phyloP scores from a whole-genome alignment of 768 basidiomycete genomes.

The Chlorophyllum brunneum region DNA sequence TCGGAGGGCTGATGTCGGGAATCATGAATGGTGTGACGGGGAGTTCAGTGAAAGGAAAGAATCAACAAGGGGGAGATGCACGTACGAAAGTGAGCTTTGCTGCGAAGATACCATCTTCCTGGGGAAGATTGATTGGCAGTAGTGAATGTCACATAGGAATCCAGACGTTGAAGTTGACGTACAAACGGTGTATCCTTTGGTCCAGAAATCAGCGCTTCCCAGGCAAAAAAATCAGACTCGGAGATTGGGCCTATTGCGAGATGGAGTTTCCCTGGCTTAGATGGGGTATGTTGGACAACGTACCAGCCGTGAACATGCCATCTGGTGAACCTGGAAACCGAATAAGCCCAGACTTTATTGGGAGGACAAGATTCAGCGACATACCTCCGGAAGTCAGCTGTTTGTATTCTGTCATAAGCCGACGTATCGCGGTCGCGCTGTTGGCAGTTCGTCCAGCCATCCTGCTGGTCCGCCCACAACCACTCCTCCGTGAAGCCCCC shows the following conservation, averaged over 20 bases:
- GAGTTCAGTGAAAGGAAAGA: neutral
- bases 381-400: constrained; percentile 77
- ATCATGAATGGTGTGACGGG: constrained; percentile 11
- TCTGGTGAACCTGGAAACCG: constrained; percentile 71
- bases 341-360: neutral
- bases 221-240: constrained; percentile 92
- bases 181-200: constrained; percentile 95
- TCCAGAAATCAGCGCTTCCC: constrained; percentile 93
- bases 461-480: neutral
- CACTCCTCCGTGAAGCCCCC: neutral
- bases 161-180: constrained; percentile 24
- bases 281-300: constrained; percentile 13
- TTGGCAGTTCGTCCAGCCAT: constrained; percentile 48
- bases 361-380: constrained; percentile 13
- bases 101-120: constrained; percentile 95
- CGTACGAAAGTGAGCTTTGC: constrained; percentile 91
- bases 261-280: constrained; percentile 6
- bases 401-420: constrained; percentile 92
- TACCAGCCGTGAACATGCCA: constrained; percentile 94
- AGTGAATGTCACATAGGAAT: neutral
- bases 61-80: constrained; percentile 26
- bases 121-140: constrained; percentile 11
- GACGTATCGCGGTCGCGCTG: constrained; percentile 71
- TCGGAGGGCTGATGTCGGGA: constrained; percentile 63
- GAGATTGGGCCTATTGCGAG: constrained; percentile 68